Percentiles rank a stretch among this genome's conserved stretches.
Evolutionary conservation across 441 rosid species (phyloP).

Genomic region (Adansonia gregorii): DNA sequence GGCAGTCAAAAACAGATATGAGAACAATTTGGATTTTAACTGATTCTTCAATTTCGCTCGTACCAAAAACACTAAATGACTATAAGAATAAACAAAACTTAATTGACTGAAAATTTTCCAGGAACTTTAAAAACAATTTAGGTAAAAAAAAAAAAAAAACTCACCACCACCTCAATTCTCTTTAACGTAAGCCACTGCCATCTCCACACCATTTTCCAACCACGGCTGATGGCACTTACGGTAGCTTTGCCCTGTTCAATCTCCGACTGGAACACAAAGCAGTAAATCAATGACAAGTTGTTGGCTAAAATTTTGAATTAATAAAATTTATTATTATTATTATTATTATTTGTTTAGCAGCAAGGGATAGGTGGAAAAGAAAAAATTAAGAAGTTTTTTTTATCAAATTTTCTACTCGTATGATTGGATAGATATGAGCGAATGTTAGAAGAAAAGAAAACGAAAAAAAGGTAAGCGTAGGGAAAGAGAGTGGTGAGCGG

Average conservation of each 20-base stretch:
- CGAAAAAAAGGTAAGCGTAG: too few relatives aligned
- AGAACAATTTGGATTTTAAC: not conserved
- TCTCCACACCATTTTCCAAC: slow-evolving; percentile 92
- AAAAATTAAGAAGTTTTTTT: too few relatives aligned
- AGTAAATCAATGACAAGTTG: not conserved
- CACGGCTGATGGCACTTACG: slow-evolving; percentile 62
- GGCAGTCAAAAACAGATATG: not conserved
- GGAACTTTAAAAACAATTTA: not conserved
- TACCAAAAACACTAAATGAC: not conserved
- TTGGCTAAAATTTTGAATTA: too few relatives aligned
- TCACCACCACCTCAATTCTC: slow-evolving; percentile 91
- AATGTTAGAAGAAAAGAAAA: not conserved
- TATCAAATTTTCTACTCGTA: too few relatives aligned
- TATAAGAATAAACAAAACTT: not conserved
- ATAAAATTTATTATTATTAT: too few relatives aligned
- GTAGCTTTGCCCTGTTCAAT: slow-evolving; percentile 99
- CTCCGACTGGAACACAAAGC: slow-evolving; percentile 66
- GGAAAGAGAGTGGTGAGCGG: too few relatives aligned
- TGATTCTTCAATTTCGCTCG: too few relatives aligned
- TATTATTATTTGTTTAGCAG: not conserved
- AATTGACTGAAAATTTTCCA: not conserved
- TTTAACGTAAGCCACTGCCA: slow-evolving; percentile 64
- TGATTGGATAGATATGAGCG: not conserved
- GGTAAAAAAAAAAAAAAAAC: slow-evolving; percentile 9
- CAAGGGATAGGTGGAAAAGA: not conserved